Base-by-base conservation (phyloP, 176 grass and related monocot species). In the Aegilops tauschii region DNA sequence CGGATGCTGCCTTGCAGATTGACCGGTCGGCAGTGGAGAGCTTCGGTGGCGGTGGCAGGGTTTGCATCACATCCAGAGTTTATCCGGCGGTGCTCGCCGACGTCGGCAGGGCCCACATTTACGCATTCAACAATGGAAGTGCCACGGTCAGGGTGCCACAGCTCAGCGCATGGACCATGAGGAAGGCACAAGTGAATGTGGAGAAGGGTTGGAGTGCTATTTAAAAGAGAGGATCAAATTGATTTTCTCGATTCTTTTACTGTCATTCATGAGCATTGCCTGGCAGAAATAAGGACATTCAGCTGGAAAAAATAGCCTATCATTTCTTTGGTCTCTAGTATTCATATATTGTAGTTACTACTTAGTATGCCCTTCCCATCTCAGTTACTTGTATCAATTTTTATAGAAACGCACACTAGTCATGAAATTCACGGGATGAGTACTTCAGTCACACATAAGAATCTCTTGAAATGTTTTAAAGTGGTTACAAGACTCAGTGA, bases 21-120 rank as follows among this genome's bases (percentile, higher is more conserved):
- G 93, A 97, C 68, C 87, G 82, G 90, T 59, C 54, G 18, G 18
- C 54, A 7, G 54, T 59, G 2, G 54, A 59, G 54, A 59, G 18
- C 54, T 59, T 59, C 18, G 54, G 54, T 3, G 54, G 54, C 0
- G 54, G 54, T 8, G 54, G 54, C 7, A 59, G 54, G 84, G 67
- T 78, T 23, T 97, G 95, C 83, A 97, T 97, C 80, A 89, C 85
- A 4, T 86, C 86, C 39, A 92, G 95, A 21, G 90, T 92, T 59
- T 97, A 97, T 14, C 95, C 91, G 0, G 40, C 50, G 34, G 65
- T 52, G 9, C 66, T 93, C 30, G 17, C 66, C 29, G 61, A 81
- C 0, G 30, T 8, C 7, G 18, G 78, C 5, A 47, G 49, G 32
- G 77, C 80, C 47, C 89, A 76, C 71, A 87, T 97, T 49, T 88